Base-by-base conservation (phyloP, 2,329 filamentous ascomycete species). In the Magnaporthales sp. region DNA sequence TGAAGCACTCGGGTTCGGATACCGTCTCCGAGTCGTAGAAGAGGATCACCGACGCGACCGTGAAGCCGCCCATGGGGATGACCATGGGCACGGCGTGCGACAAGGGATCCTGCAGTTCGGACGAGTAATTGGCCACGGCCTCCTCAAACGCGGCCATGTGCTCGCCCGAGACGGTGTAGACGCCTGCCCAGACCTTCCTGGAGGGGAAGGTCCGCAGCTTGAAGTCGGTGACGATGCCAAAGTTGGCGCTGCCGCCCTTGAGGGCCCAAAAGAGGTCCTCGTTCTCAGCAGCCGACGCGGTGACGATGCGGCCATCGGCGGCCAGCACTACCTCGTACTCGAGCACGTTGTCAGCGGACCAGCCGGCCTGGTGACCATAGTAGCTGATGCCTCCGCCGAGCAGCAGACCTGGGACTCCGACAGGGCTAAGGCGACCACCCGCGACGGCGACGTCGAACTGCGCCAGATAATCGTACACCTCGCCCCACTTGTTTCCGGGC, bases 301-400 rank as follows among this genome's bases (percentile, higher is more conserved):
- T 67, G 71, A 76, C 69, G 72, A 73, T 64, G 8, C 72, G 77
- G 19, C 84, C 84, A 68, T 84, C 74, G 5, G 83, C 74, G 5
- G 83, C 81, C 0, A 85, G 76, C 0, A 86, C 83, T 1, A 87
- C 70, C 24, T 82, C 79, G 74, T 83, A 74, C 0, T 80, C 82
- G 8, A 84, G 68, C 46, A 86, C 79, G 63, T 87, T 80, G 68
- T 88, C 86, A 0, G 80, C 73, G 2, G 84, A 74, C 2, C 87
- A 78, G 1, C 85, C 84, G 67, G 86, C 75, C 30, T 77, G 79
- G 1, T 85, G 83, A 70, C 85, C 81, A 4, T 84, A 78, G 74
- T 78, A 79, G 46, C 85, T 84, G 72, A 85, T 81, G 4, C 86
- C 85, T 66, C 86, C 86, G 3, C 86, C 85, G 0, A 88, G 78